A percentile compares a stretch with the other conserved stretches of the same genome.
Conservation (phyloP, 768 basidiomycete genomes). For the Mycena vitilis region DNA sequence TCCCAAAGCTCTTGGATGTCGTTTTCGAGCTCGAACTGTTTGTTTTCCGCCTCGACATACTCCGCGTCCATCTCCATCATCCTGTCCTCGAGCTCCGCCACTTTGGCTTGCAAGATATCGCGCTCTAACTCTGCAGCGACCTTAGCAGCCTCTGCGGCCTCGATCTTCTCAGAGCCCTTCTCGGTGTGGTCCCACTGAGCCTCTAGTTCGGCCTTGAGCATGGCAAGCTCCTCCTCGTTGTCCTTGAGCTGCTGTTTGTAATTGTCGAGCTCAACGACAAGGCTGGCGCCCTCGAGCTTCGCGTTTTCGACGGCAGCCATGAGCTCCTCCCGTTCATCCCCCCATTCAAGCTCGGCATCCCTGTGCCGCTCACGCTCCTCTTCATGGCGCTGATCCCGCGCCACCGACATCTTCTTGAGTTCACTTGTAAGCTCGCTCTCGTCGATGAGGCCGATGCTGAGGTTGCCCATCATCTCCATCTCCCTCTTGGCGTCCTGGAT, state of each 20-base stretch:
- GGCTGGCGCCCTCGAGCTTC: constrained; percentile 55
- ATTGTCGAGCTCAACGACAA: constrained; percentile 58
- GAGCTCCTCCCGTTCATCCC: constrained; percentile 63
- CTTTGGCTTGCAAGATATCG: constrained; percentile 52
- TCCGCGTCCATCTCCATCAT: constrained; percentile 63
- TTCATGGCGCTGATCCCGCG: constrained; percentile 54
- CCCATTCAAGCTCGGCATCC: constrained; percentile 57
- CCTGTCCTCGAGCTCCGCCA: constrained; percentile 56
- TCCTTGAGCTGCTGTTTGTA: constrained; percentile 52
- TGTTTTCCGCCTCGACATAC: constrained; percentile 68
- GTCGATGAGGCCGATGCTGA: constrained; percentile 55
- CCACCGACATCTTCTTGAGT: constrained; percentile 51
- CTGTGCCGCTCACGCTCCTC: constrained; percentile 57
- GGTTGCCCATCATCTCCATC: constrained; percentile 67
- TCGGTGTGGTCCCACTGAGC: constrained; percentile 80
- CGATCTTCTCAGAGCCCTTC: constrained; percentile 59
- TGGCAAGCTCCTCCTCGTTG: constrained; percentile 57
- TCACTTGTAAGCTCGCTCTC: constrained; percentile 60
- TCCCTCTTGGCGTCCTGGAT: constrained; percentile 68
- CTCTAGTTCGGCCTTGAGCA: constrained; percentile 73
- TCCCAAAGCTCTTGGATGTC: constrained; percentile 66
- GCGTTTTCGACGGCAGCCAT: constrained; percentile 53
- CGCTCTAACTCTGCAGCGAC: constrained; percentile 52
- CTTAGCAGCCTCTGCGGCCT: constrained; percentile 52
- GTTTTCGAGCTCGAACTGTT: constrained; percentile 64